Evolutionary conservation across 805 yeast genomes (phyloP).

Genomic region (Candida sonorensis): DNA sequence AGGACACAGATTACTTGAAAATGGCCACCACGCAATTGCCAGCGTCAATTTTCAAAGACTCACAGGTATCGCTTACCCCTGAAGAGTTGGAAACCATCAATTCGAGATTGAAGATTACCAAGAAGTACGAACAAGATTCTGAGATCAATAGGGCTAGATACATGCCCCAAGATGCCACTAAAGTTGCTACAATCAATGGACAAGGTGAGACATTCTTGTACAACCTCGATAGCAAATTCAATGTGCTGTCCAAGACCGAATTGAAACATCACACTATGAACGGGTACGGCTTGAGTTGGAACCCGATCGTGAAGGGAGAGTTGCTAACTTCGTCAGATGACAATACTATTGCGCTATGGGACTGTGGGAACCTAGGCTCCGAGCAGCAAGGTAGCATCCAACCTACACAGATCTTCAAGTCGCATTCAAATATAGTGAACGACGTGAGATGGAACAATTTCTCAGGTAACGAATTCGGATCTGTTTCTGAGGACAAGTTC

Average conservation of each 20-base stretch:
- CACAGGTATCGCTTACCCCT: conserved; percentile 16
- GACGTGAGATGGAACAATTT: conserved; percentile 68
- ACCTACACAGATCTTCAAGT: conserved; percentile 27
- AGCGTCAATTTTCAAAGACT: conserved; percentile 22
- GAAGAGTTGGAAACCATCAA: conserved; percentile 30
- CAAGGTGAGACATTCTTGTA: conserved; percentile 54
- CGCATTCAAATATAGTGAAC: conserved; percentile 58
- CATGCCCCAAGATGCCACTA: conserved; percentile 51
- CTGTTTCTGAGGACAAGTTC: conserved; percentile 66
- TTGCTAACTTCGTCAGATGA: conserved; percentile 65
- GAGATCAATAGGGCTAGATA: conserved; percentile 72
- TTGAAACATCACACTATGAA: conserved; percentile 53
- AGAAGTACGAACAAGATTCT: conserved; percentile 52
- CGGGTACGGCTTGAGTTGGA: conserved; percentile 76
- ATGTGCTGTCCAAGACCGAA: conserved; percentile 18
- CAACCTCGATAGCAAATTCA: conserved; percentile 24
- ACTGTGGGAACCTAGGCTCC: conserved; percentile 24
- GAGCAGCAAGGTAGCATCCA: conserved; percentile 2
- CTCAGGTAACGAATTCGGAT: conserved; percentile 48
- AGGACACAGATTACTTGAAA: conserved; percentile 59
- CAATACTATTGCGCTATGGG: conserved; percentile 55
- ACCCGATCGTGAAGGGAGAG: conserved; percentile 37
- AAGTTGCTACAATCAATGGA: conserved; percentile 64
- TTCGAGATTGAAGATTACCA: conserved; percentile 53
- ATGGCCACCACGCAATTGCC: conserved; percentile 60